A percentile compares a stretch with the other conserved stretches of the same genome.
Evolutionary conservation across 805 yeast species (phyloP).

Genomic region (Candida krabiensis): DNA sequence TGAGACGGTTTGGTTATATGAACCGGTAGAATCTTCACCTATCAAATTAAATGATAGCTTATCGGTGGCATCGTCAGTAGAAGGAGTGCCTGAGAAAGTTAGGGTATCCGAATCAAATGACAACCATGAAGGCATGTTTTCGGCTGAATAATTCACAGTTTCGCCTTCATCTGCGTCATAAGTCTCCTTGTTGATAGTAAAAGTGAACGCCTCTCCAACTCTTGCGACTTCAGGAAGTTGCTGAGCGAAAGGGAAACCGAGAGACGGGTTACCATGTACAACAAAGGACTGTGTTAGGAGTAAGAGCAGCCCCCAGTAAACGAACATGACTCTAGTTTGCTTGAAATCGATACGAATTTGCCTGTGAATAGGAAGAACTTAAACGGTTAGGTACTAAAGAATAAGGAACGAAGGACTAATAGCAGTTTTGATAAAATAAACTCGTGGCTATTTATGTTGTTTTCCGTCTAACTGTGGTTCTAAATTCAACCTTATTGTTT

Average conservation of each 20-base stretch:
- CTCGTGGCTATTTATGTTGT: too few species aligned
- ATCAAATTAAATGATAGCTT: slow-evolving; percentile 49
- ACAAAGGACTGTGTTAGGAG: neutral
- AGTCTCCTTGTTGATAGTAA: slow-evolving; percentile 71
- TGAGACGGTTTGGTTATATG: slow-evolving; percentile 49
- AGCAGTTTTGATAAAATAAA: too few species aligned
- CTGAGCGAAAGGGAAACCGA: slow-evolving; percentile 74
- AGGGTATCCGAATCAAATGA: slow-evolving; percentile 61
- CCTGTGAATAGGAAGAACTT: neutral
- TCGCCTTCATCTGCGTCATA: slow-evolving; percentile 46
- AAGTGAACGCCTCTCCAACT: slow-evolving; percentile 57
- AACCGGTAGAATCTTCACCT: slow-evolving; percentile 65
- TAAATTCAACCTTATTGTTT: too few species aligned
- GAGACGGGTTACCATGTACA: slow-evolving; percentile 46
- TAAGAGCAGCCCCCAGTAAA: neutral
- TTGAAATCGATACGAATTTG: too few species aligned
- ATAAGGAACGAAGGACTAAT: too few species aligned
- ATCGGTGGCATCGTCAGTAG: slow-evolving; percentile 42
- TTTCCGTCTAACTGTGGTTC: too few species aligned
- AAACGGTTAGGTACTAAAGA: too few species aligned
- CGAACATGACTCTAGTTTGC: neutral
- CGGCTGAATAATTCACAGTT: slow-evolving; percentile 55
- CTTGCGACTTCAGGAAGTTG: slow-evolving; percentile 91
- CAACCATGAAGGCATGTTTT: slow-evolving; percentile 76
- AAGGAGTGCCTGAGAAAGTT: slow-evolving; percentile 70